Evolutionary conservation across 257 asterid species (phyloP).

Genomic region (Voacanga thouarsii): DNA sequence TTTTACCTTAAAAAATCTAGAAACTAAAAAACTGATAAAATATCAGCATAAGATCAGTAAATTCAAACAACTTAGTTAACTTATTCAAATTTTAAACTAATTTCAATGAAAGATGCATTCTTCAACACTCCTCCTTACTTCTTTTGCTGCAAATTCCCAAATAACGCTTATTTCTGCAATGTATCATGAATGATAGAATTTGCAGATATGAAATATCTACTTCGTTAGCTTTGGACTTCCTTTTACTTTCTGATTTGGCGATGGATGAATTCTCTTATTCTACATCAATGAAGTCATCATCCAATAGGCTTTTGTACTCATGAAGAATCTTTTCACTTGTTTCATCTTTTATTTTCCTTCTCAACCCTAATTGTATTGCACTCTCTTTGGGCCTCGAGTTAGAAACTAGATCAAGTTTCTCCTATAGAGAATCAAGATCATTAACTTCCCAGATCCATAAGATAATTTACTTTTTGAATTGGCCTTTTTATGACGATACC

Average conservation of each 20-base stretch:
- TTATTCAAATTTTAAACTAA: no score
- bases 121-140: no score
- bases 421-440: conserved; percentile 63
- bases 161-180: no score
- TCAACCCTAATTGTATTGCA: conserved; percentile 17
- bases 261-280: conserved; percentile 50
- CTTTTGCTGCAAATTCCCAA: no score
- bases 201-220: conserved; percentile 51
- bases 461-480: conserved; percentile 27
- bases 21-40: no score
- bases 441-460: conserved; percentile 36
- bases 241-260: conserved; percentile 20
- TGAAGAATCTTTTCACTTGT: conserved; percentile 19
- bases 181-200: conserved; percentile 70
- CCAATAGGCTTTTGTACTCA: conserved; percentile 48
- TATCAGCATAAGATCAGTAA: no score
- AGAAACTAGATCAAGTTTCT: conserved; percentile 76
- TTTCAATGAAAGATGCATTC: no score
- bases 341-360: conserved; percentile 26
- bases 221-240: conserved; percentile 19
- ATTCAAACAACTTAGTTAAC: no score
- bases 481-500: conserved; percentile 6
- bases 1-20: no score
- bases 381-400: conserved; percentile 24
- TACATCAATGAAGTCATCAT: conserved; percentile 54